phyloP scores from a whole-genome alignment of 371 early-diverging fungal genomes.

The Mortierella sp. region DNA sequence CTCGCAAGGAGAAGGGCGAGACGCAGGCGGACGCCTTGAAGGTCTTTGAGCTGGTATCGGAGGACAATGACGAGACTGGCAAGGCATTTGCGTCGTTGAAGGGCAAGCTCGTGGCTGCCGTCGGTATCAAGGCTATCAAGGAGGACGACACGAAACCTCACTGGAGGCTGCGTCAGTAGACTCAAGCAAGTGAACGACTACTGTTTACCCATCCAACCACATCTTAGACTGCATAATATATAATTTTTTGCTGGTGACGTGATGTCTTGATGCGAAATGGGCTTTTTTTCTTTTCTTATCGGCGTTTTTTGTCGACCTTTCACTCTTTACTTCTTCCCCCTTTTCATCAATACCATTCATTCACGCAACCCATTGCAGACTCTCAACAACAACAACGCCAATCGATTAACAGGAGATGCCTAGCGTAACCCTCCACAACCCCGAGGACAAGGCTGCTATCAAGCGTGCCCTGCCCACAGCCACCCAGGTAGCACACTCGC shows the following conservation, averaged over 20 bases:
- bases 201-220: too few species aligned
- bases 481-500: conserved; percentile 36
- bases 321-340: not conserved
- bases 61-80: conserved; percentile 33
- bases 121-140: conserved; percentile 37
- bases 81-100: conserved; percentile 23
- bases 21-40: conserved; percentile 63
- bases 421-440: conserved; percentile 64
- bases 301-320: not conserved
- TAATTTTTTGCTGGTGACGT: too few species aligned
- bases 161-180: conserved; percentile 43
- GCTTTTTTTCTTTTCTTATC: not conserved
- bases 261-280: not conserved
- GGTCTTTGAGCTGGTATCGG: conserved; percentile 37
- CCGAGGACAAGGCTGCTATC: conserved; percentile 72
- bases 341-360: not conserved
- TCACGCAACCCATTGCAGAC: not conserved
- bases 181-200: not conserved
- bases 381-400: conserved; percentile 24
- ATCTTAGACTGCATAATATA: too few species aligned
- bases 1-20: conserved; percentile 70
- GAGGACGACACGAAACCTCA: conserved; percentile 54
- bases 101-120: conserved; percentile 21
- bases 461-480: conserved; percentile 66
- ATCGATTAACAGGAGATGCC: conserved; percentile 76